phyloP scores from a whole-genome alignment of 192 early-diverging fungal genomes.

The Coemansia javaensis region DNA sequence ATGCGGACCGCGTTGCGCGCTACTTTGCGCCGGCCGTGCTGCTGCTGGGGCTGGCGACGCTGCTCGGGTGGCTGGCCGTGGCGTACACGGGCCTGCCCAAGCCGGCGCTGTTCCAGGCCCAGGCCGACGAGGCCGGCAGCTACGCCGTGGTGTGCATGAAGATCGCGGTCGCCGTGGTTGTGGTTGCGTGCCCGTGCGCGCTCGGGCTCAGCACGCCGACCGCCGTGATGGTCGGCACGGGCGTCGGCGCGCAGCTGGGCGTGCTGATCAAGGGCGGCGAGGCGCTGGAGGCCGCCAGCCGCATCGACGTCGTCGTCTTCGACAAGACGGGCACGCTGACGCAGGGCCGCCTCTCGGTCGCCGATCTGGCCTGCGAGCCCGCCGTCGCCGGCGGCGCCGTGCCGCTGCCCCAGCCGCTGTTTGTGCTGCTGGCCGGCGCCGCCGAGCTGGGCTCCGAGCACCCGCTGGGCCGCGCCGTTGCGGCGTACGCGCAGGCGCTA shows the following conservation, averaged over 20 bases:
- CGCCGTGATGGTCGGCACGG: slow-evolving; percentile 98
- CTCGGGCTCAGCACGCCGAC: slow-evolving; percentile 95
- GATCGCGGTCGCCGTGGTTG: slow-evolving; percentile 89
- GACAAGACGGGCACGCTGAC: slow-evolving; percentile 99
- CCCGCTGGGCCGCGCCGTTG: slow-evolving; percentile 79
- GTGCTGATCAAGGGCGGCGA: slow-evolving; percentile 95
- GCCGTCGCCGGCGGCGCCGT: slow-evolving; percentile 3
- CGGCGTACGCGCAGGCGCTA: slow-evolving; percentile 52
- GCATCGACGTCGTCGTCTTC: slow-evolving; percentile 84
- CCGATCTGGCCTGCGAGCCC: slow-evolving; percentile 37
- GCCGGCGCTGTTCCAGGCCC: slow-evolving; percentile 44
- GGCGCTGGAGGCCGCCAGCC: slow-evolving; percentile 75
- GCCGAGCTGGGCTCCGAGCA: slow-evolving; percentile 87
- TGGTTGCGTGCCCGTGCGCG: slow-evolving; percentile 97
- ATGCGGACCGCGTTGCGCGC: slow-evolving; percentile 82
- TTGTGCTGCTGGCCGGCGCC: slow-evolving; percentile 65
- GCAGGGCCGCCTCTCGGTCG: slow-evolving; percentile 63
- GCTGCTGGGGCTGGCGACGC: slow-evolving; percentile 63
- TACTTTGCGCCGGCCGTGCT: slow-evolving; percentile 91
- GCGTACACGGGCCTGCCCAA: slow-evolving; percentile 45
- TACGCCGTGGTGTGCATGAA: slow-evolving; percentile 79
- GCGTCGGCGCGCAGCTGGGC: slow-evolving; percentile 90
- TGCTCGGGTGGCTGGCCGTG: slow-evolving; percentile 71
- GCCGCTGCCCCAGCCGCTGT: slow-evolving; percentile 44
- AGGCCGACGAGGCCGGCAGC: slow-evolving; percentile 52